Percentiles rank a stretch among this genome's conserved stretches.
Evolutionary conservation across 2,329 filamentous ascomycete species (phyloP).

Genomic region (Tolypocladium nubicola): DNA sequence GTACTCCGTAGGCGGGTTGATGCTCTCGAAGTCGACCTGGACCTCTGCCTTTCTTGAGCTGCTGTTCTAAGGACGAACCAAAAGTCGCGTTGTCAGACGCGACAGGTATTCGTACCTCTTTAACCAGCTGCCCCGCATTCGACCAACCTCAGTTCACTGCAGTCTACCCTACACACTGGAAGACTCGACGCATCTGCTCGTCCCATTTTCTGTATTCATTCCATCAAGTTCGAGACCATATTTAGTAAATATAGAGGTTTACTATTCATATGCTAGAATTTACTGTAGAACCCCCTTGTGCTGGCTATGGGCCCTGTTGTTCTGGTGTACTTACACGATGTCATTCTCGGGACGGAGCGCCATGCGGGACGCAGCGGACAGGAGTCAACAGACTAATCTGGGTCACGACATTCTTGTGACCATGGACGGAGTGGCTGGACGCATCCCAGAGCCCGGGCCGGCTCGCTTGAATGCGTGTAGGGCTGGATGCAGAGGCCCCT

Average conservation of each 20-base stretch:
- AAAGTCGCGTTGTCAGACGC: neutral
- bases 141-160: neutral
- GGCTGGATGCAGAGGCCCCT: neutral
- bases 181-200: neutral
- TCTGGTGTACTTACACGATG: too few relatives aligned
- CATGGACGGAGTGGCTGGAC: neutral
- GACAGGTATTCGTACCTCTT: neutral
- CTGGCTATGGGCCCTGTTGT: too few relatives aligned
- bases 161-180: neutral
- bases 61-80: neutral
- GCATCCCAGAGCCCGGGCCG: neutral
- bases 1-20: neutral
- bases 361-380: too few relatives aligned
- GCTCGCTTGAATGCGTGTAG: neutral
- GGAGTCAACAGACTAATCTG: neutral
- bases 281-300: too few relatives aligned
- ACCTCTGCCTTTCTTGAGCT: neutral
- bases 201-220: neutral
- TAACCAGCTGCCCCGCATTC: neutral
- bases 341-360: too few relatives aligned
- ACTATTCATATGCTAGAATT: too few relatives aligned
- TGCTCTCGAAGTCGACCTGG: neutral
- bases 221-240: neutral
- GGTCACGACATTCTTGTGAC: too few relatives aligned
- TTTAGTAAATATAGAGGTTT: too few relatives aligned